Conservation (phyloP, 2,329 filamentous ascomycete species). For the Dothistroma pini region DNA sequence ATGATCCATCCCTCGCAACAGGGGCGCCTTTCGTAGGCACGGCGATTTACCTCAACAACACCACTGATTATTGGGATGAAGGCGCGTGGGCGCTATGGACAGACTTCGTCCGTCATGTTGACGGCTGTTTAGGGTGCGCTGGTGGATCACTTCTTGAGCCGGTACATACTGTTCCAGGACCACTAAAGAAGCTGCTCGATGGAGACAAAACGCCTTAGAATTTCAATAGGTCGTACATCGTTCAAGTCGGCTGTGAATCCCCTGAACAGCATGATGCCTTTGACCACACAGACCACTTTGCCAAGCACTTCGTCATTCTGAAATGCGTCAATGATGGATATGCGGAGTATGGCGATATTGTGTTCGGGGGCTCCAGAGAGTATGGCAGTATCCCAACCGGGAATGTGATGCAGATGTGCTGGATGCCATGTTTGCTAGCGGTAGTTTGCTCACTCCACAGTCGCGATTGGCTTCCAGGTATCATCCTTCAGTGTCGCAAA, state of each 20-base stretch:
- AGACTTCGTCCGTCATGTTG: conserved; percentile 13
- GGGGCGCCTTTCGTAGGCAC: conserved; percentile 15
- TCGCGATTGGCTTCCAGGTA: conserved; percentile 19
- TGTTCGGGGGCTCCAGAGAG: conserved; percentile 4
- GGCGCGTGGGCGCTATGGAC: conserved; percentile 19
- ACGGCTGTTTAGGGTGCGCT: conserved; percentile 14
- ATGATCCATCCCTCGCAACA: conserved; percentile 10
- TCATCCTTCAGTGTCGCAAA: conserved; percentile 17
- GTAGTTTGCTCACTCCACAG: conserved; percentile 4
- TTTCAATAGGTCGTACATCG: conserved; percentile 10
- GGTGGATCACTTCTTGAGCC: conserved; percentile 13
- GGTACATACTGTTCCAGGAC: conserved; percentile 7
- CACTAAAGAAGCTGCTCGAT: background rate
- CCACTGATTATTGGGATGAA: conserved; percentile 10
- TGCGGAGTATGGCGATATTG: conserved; percentile 11
- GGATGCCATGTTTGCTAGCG: background rate
- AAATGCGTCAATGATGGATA: conserved; percentile 15
- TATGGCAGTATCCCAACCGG: background rate
- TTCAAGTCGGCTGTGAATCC: conserved; percentile 14
- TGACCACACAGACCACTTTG: conserved; percentile 14
- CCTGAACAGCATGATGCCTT: conserved; percentile 14
- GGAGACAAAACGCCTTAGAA: background rate
- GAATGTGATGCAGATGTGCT: background rate
- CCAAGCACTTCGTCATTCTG: conserved; percentile 11
- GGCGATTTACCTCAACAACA: conserved; percentile 15